Conservation (phyloP, 139 green algal species). For the Asterochloris sp. region DNA sequence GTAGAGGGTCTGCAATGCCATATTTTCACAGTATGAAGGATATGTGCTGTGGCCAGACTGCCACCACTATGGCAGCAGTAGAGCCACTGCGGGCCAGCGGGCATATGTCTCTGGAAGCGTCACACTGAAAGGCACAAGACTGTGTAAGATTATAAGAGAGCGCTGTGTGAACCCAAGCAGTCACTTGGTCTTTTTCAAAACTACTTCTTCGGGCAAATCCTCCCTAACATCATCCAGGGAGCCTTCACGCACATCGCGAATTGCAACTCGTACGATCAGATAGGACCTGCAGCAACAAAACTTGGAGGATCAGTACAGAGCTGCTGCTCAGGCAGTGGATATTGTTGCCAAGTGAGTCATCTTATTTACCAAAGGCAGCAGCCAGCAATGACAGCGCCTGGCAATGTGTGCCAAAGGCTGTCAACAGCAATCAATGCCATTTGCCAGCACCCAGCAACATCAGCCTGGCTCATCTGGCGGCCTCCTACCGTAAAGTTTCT, state of each 20-base stretch:
- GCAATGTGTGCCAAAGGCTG: neutral
- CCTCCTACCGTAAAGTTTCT: neutral
- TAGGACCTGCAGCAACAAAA: conserved; percentile 39
- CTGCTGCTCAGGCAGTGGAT: neutral
- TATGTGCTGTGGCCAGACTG: too few species aligned
- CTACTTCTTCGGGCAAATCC: conserved; percentile 12
- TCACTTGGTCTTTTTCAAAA: too few species aligned
- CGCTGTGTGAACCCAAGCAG: too few species aligned
- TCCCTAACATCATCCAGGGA: conserved; percentile 59
- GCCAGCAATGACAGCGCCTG: neutral
- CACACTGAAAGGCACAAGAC: too few species aligned
- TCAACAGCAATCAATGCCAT: neutral
- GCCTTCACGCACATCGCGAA: conserved; percentile 39
- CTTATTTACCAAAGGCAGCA: neutral
- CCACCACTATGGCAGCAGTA: too few species aligned
- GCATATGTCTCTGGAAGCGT: too few species aligned
- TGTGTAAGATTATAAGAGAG: too few species aligned
- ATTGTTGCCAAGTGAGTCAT: neutral
- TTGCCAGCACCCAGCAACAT: neutral
- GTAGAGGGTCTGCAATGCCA: too few species aligned
- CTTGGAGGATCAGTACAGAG: neutral
- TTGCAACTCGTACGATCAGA: conserved; percentile 58
- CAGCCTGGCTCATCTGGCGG: neutral
- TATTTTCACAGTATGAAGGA: too few species aligned
- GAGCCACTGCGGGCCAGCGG: too few species aligned